Evolutionary conservation across 306 rosid species (phyloP).

Genomic region (Vigna reflexopilosa): DNA sequence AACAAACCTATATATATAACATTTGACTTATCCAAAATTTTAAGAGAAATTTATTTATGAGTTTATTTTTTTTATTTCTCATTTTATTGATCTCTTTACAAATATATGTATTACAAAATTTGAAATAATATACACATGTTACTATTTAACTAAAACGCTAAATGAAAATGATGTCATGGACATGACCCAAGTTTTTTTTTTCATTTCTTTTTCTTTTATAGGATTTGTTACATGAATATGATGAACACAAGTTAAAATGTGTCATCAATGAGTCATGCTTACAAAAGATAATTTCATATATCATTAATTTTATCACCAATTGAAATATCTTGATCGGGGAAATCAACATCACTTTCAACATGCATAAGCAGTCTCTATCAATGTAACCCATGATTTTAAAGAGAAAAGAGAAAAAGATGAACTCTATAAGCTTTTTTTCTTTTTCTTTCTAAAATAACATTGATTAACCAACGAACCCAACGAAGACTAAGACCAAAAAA

Average conservation of each 20-base stretch:
- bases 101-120: too few species aligned
- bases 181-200: not conserved
- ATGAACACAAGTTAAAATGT: not conserved
- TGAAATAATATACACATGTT: not conserved
- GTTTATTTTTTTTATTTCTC: too few species aligned
- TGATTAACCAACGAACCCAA: slow-evolving; percentile 25
- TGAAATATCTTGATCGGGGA: slow-evolving; percentile 41
- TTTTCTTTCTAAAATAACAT: slow-evolving; percentile 8
- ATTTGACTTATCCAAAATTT: too few species aligned
- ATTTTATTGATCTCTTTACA: too few species aligned
- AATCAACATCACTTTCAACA: slow-evolving; percentile 54
- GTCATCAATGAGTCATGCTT: slow-evolving; percentile 61
- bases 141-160: not conserved
- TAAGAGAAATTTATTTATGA: too few species aligned
- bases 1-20: too few species aligned
- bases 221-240: not conserved
- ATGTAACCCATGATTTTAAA: slow-evolving; percentile 57
- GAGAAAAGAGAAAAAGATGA: slow-evolving; percentile 49
- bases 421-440: slow-evolving; percentile 28
- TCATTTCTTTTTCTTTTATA: not conserved
- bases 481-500: slow-evolving; percentile 27
- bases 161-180: not conserved
- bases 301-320: slow-evolving; percentile 20
- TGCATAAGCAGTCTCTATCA: slow-evolving; percentile 52
- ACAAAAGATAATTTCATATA: slow-evolving; percentile 20